Conservation (phyloP, 768 basidiomycete species). For the Roridomyces roridus region DNA sequence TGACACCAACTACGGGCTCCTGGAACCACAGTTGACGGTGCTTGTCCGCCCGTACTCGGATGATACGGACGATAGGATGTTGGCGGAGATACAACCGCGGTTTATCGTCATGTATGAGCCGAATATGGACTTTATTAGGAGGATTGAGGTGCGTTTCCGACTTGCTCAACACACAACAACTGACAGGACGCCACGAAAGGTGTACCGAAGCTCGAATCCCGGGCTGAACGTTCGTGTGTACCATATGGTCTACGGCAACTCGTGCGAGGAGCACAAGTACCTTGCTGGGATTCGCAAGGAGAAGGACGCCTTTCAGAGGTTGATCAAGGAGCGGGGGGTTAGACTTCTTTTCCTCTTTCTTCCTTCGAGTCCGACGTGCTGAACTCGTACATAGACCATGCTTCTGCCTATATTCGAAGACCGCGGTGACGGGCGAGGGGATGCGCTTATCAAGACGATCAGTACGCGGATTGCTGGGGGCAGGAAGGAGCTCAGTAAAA, state of each 20-base stretch:
- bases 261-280: constrained; percentile 96
- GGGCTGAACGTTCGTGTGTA: constrained; percentile 88
- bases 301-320: constrained; percentile 90
- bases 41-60: constrained; percentile 89
- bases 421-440: constrained; percentile 46
- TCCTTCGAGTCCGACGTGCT: not conserved
- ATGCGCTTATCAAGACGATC: constrained; percentile 79
- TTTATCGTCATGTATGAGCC: constrained; percentile 98
- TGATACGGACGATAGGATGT: constrained; percentile 88
- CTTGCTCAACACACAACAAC: not conserved
- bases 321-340: constrained; percentile 93
- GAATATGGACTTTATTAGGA: constrained; percentile 88
- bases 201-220: constrained; percentile 85
- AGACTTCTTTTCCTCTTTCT: constrained; percentile 33
- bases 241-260: constrained; percentile 93
- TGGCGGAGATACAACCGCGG: constrained; percentile 86
- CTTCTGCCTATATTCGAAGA: constrained; percentile 82
- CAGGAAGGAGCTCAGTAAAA: constrained; percentile 64
- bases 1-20: constrained; percentile 79
- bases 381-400: constrained; percentile 70
- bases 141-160: constrained; percentile 72
- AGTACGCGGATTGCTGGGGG: constrained; percentile 90
- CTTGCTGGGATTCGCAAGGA: constrained; percentile 87
- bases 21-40: constrained; percentile 80
- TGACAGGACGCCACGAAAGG: constrained; percentile 48